A percentile compares a stretch with the other conserved stretches of the same genome.
Evolutionary conservation across 2,329 filamentous ascomycete genomes (phyloP).

Genomic region (Hypoxylon sp.): DNA sequence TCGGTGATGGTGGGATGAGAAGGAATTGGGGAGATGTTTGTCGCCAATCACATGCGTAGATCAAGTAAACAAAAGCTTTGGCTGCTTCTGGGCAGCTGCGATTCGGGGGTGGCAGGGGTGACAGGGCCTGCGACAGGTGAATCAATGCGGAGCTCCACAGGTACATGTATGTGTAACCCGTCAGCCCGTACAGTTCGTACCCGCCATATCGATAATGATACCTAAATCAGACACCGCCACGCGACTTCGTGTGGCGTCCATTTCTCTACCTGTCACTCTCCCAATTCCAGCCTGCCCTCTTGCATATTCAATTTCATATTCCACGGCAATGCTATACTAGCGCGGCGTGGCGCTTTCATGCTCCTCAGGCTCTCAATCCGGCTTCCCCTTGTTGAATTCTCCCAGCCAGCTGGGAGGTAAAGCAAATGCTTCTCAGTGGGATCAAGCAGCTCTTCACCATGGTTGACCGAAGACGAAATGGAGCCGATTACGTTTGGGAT

Average conservation of each 20-base stretch:
- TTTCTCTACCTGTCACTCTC: conserved; percentile 1
- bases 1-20: conserved; percentile 27
- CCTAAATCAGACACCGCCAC: conserved; percentile 8
- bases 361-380: conserved; percentile 7
- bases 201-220: conserved; percentile 14
- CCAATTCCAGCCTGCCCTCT: neutral
- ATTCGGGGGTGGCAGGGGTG: too few species aligned
- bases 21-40: too few species aligned
- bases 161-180: neutral
- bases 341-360: conserved; percentile 21
- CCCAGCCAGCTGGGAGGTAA: conserved; percentile 28
- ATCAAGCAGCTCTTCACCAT: conserved; percentile 43
- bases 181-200: too few species aligned
- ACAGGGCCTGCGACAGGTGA: too few species aligned
- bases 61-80: conserved; percentile 32
- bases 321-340: neutral
- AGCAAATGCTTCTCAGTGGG: conserved; percentile 46
- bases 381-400: conserved; percentile 7
- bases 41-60: conserved; percentile 26
- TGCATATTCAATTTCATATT: conserved; percentile 7
- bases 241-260: conserved; percentile 9
- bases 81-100: too few species aligned
- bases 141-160: neutral
- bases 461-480: conserved; percentile 47
- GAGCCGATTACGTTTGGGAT: conserved; percentile 47